These are phyloP conservation scores for Endocalyx cinctus DNA, from an alignment of 2,329 filamentous ascomycete species.

Conservation along the genomic window DNA sequence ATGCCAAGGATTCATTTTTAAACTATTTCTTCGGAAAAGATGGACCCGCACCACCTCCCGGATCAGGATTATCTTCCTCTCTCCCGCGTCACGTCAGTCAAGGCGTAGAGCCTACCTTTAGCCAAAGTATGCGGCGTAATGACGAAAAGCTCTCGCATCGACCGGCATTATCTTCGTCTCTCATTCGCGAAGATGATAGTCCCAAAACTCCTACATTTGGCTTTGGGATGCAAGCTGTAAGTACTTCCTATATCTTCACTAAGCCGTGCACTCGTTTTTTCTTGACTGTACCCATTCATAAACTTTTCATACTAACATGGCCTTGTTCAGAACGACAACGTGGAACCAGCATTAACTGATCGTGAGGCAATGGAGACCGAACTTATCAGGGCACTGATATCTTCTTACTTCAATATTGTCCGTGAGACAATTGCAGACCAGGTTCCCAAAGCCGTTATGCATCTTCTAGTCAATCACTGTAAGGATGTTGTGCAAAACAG, in stretches of 20 bases:
- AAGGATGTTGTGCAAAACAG: constrained; percentile 98
- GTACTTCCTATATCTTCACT: constrained; percentile 31
- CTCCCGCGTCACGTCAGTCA: constrained; percentile 69
- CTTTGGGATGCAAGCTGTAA: constrained; percentile 55
- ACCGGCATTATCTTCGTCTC: constrained; percentile 31
- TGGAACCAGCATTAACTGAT: constrained; percentile 86
- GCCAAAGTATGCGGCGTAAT: constrained; percentile 74
- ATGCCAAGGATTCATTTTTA: constrained; percentile 82
- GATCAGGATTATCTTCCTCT: constrained; percentile 34
- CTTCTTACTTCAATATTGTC: constrained; percentile 98
- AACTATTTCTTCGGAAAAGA: constrained; percentile 99
- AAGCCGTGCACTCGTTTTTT: too few relatives aligned
- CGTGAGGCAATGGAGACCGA: constrained; percentile 97
- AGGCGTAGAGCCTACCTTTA: constrained; percentile 73
- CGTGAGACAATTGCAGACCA: constrained; percentile 98
- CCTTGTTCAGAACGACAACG: constrained; percentile 45
- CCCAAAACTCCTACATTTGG: constrained; percentile 31
- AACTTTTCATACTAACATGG: neutral
- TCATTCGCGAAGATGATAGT: constrained; percentile 31
- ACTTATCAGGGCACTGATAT: constrained; percentile 92
- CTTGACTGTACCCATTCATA: too few relatives aligned
- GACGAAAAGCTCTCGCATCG: constrained; percentile 54
- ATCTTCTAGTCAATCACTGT: constrained; percentile 95
- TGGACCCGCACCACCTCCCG: constrained; percentile 50
- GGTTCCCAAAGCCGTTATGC: constrained; percentile 98